phyloP scores from a whole-genome alignment of 2,329 filamentous ascomycete genomes.

The Colletotrichum sansevieriae region DNA sequence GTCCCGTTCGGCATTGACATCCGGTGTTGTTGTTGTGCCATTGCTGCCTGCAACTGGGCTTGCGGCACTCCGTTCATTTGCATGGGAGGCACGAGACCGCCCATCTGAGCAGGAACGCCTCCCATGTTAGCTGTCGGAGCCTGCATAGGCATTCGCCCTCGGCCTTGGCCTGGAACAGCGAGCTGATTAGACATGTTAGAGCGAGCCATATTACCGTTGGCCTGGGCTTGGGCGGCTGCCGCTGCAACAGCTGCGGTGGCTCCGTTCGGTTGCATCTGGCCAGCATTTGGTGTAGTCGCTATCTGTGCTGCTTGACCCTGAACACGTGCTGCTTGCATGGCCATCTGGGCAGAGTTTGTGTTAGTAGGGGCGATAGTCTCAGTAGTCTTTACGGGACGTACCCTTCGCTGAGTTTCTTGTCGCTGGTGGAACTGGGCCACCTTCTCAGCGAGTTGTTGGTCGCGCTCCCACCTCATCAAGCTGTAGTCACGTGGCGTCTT shows the following conservation, averaged over 20 bases:
- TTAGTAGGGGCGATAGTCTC: slow-evolving; percentile 16
- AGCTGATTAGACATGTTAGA: slow-evolving; percentile 60
- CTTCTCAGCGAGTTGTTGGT: slow-evolving; percentile 75
- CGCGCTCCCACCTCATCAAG: slow-evolving; percentile 86
- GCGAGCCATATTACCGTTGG: slow-evolving; percentile 52
- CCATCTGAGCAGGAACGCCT: slow-evolving; percentile 62
- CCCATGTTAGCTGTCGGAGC: slow-evolving; percentile 65
- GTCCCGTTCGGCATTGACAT: slow-evolving; percentile 66
- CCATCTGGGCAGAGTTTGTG: slow-evolving; percentile 49
- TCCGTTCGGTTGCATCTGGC: slow-evolving; percentile 46
- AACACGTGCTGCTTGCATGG: slow-evolving; percentile 62
- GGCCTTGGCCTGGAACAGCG: slow-evolving; percentile 59
- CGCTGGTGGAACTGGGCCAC: slow-evolving; percentile 69
- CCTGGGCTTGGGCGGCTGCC: slow-evolving; percentile 24
- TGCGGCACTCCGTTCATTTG: slow-evolving; percentile 76
- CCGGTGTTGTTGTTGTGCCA: slow-evolving; percentile 66
- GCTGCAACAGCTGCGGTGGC: slow-evolving; percentile 36
- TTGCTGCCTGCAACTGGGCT: slow-evolving; percentile 75
- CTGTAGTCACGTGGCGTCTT: slow-evolving; percentile 94
- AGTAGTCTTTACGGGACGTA: slow-evolving; percentile 52
- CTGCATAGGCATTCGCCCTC: slow-evolving; percentile 68
- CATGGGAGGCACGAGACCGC: slow-evolving; percentile 65
- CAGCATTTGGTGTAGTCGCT: slow-evolving; percentile 53
- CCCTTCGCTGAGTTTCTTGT: slow-evolving; percentile 70
- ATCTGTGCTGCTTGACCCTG: slow-evolving; percentile 60